A percentile compares a stretch with the other conserved stretches of the same genome.
These are phyloP conservation scores for Aspergillus cejpii DNA, from an alignment of 2,329 filamentous ascomycete species.

Conservation along the genomic window DNA sequence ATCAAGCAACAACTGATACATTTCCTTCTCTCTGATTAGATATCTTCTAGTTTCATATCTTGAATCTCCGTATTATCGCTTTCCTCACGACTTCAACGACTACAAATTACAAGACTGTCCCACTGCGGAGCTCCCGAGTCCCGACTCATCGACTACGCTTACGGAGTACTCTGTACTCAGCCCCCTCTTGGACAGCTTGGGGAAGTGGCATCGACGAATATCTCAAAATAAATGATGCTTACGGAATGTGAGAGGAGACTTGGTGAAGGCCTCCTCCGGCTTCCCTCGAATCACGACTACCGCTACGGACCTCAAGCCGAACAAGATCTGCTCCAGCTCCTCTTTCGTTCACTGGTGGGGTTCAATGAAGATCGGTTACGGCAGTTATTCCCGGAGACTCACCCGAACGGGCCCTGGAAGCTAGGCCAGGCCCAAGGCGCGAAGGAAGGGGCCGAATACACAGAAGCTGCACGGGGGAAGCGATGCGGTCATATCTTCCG, in stretches of 20 bases:
- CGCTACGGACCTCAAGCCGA: conserved; percentile 68
- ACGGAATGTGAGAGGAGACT: conserved; percentile 66
- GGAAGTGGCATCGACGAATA: conserved; percentile 14
- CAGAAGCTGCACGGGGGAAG: conserved; percentile 81
- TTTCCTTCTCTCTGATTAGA: not conserved
- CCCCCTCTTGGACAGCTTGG: conserved; percentile 18
- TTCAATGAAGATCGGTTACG: conserved; percentile 66
- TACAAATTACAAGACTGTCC: not conserved
- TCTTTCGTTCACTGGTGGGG: conserved; percentile 82
- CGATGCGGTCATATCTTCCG: conserved; percentile 97
- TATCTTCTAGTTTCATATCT: not conserved
- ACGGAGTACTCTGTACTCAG: not conserved
- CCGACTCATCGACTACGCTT: not conserved
- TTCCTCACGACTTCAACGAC: not conserved
- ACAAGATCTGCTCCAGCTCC: conserved; percentile 64
- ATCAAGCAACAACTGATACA: not conserved
- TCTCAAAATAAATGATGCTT: conserved; percentile 37
- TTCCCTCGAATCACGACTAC: conserved; percentile 66
- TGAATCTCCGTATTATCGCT: not conserved
- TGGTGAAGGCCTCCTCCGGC: conserved; percentile 70
- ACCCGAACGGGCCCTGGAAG: conserved; percentile 60
- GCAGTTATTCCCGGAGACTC: conserved; percentile 74
- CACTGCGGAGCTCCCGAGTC: not conserved
- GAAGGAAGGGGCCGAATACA: conserved; percentile 92
- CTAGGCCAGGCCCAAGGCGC: conserved; percentile 82